Evolutionary conservation across 2,329 filamentous ascomycete species (phyloP), one percentile per base, ranked within the genome.

Genomic region (Akanthomyces dipterigenus): DNA sequence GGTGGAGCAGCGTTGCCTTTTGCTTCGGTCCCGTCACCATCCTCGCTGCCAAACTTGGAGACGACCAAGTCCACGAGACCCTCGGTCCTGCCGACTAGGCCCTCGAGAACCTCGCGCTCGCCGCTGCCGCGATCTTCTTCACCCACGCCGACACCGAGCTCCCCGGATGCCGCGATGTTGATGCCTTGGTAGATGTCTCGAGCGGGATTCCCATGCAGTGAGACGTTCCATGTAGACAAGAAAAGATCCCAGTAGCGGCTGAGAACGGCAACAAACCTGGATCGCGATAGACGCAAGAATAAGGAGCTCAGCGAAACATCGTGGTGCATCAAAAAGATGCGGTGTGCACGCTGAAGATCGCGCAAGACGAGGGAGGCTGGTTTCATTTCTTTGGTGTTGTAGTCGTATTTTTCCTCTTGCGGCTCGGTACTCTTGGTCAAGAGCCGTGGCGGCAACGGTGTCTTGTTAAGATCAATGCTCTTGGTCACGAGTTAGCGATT

Each of bases 91-190:
- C 81, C 82, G 1, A 91, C 86, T 64, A 96, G 85, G n/a, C 91
- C 91, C 73, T 98, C 93, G 1, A 99, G 78, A 0, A 98, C 93
- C 68, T 96, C 93, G 68, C 93, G 82, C 76, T 98, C 93, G 36
- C 92, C 92, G 71, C 93, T 97, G 5, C 93, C 93, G 72, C 92
- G 88, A 60, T 97, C 91, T 76, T 98, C 95, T 72, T 98, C 95
- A 20, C 95, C 95, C 1, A 98, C 95, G 0, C 95, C 95, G 50
- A 97, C 85, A 18, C 95, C 95, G 28, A 98, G 83, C 75, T 98
- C 93, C 20, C 95, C 93, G 38, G 91, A 92, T 7, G 89, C 90
- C 14, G 93, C 91, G 36, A 99, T 80, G 73, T 96, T 96, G 70
- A 96, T 86, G 6, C 90, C 92, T 12, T 88, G 86, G 69, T 91